phyloP scores from a whole-genome alignment of 257 asterid species.

The Jacaranda mimosifolia region DNA sequence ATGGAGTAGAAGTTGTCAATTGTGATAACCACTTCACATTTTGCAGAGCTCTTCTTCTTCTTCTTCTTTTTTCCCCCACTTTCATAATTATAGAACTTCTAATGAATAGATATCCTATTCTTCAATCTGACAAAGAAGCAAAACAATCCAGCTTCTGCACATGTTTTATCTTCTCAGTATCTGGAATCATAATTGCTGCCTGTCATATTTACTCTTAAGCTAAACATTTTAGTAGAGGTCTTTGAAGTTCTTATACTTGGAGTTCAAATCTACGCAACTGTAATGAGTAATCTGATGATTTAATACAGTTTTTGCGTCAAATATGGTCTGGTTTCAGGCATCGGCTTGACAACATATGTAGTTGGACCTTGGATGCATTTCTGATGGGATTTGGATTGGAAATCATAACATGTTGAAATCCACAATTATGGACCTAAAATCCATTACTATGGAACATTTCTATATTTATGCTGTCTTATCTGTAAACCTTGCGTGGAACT shows the following conservation, averaged over 20 bases:
- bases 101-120: conserved; percentile 21
- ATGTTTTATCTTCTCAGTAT: not conserved
- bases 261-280: too few species aligned
- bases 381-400: conserved; percentile 5
- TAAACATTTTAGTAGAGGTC: not conserved
- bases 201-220: conserved; percentile 13
- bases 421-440: too few species aligned
- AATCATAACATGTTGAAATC: not conserved
- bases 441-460: too few species aligned
- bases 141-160: not conserved
- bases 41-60: not conserved
- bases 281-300: not conserved
- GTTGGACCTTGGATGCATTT: not conserved
- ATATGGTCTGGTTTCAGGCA: too few species aligned
- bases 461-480: too few species aligned
- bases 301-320: not conserved
- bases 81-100: conserved; percentile 9
- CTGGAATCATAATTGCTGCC: not conserved
- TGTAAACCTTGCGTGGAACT: too few species aligned
- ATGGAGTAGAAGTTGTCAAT: conserved; percentile 27
- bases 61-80: too few species aligned
- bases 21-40: conserved; percentile 13
- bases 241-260: too few species aligned
- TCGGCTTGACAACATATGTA: not conserved
- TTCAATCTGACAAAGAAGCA: conserved; percentile 9